Conservation (phyloP, 2,329 filamentous ascomycete species). For the Aureobasidium sp. region DNA sequence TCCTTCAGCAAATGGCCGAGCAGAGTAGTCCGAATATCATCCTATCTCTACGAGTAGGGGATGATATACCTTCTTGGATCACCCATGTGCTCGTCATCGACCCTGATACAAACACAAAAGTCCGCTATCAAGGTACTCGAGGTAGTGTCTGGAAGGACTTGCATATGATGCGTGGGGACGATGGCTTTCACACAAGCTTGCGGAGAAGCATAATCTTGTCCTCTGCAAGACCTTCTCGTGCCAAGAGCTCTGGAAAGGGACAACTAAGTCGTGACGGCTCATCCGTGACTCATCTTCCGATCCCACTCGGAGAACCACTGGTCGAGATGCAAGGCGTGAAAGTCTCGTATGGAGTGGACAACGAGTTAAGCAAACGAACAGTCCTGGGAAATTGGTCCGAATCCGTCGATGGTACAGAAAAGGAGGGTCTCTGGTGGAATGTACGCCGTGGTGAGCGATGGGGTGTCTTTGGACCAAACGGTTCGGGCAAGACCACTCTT, state of each 20-base stretch:
- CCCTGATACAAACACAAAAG: background rate
- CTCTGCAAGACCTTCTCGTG: background rate
- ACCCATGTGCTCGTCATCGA: slow-evolving; percentile 56
- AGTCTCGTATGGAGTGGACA: slow-evolving; percentile 62
- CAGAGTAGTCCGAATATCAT: slow-evolving; percentile 63
- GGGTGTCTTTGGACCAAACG: slow-evolving; percentile 90
- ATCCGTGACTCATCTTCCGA: slow-evolving; percentile 16
- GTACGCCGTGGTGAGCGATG: slow-evolving; percentile 77
- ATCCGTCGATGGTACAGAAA: background rate
- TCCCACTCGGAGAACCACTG: slow-evolving; percentile 53
- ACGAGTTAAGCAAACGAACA: slow-evolving; percentile 38
- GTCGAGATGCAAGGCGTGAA: slow-evolving; percentile 82
- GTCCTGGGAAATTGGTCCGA: slow-evolving; percentile 71
- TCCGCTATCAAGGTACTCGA: background rate
- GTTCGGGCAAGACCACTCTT: slow-evolving; percentile 89
- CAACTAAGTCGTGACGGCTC: slow-evolving; percentile 24
- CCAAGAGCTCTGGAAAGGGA: background rate
- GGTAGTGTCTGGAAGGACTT: background rate
- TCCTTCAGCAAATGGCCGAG: slow-evolving; percentile 61
- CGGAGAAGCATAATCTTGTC: background rate
- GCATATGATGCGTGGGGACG: background rate
- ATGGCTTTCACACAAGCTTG: background rate
- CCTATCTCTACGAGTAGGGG: slow-evolving; percentile 73
- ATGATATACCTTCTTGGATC: slow-evolving; percentile 82
- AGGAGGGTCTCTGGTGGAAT: slow-evolving; percentile 66